Base-by-base conservation (phyloP, 495 filamentous ascomycete genomes). In the Trichoderma reesei region DNA sequence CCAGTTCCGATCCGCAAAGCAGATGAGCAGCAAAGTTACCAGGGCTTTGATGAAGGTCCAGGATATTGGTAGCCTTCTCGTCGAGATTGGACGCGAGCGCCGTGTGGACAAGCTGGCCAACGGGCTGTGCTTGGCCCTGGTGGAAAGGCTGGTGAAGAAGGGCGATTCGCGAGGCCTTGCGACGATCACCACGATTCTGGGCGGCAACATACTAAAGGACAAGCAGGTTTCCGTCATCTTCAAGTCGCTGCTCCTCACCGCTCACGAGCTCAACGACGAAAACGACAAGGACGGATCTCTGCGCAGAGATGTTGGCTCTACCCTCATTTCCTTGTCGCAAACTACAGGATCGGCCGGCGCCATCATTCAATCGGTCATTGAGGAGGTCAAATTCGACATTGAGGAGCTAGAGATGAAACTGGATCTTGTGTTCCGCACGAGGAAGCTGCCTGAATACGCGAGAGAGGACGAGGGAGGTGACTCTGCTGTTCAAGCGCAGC, bases 31-130 rank as follows among this genome's bases (percentile, higher is more conserved):
- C 65, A 79, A 82, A 60, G 85, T 92, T 16, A 83, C 87, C 62
- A 88, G 84, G 71, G 83, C 85, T 3, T 70, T 97, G 11, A 71
- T 90, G 48, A 86, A 86, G 42, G 69, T 90, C 59, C 81, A 83
- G 3, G 76, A 85, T 41, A 75, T 91, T 2, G 72, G 82, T 33
- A 69, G 75, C 16, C 78, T 82, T 11, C 73, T 97, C 3, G 66
- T 82, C 6, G 80, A 86, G 34, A 81, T 95, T 65, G 79, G 83
- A 4, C 71, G 78, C 51, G 81, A 86, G 67, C 87, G 90, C 66
- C 80, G 82, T 38, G 82, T 91, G 3, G 90, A 90, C 31, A 87
- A 85, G 62, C 76, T 97, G 34, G 80, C 87, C 8, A 85, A 91
- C 69, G 89, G 90, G 1, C 73, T 92, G 31, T 82, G 86, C 61